Evolutionary conservation across 768 basidiomycete genomes (phyloP).

Genomic region (Tricholoma hemisulphureum): DNA sequence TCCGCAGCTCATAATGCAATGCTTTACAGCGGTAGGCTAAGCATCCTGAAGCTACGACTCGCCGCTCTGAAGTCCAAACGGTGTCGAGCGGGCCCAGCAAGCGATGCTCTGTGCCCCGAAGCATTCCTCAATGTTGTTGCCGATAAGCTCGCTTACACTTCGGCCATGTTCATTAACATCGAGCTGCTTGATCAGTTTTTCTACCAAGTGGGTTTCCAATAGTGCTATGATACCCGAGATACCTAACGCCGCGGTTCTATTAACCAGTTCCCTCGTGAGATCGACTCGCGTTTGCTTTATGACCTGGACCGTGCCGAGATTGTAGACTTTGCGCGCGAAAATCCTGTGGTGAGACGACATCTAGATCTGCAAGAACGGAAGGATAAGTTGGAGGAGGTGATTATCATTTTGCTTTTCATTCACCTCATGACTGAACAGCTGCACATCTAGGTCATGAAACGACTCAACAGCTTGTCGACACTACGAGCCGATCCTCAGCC

Average conservation of each 20-base stretch:
- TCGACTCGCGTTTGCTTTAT: slow-evolving; percentile 90
- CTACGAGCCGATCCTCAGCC: slow-evolving; percentile 82
- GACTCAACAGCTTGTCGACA: slow-evolving; percentile 87
- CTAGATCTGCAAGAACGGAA: slow-evolving; percentile 95
- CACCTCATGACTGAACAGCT: not conserved
- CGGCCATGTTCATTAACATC: slow-evolving; percentile 98
- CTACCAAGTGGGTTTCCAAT: slow-evolving; percentile 70
- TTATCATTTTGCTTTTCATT: slow-evolving; percentile 4
- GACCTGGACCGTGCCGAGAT: slow-evolving; percentile 92
- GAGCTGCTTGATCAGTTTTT: slow-evolving; percentile 98
- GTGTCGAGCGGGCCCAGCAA: slow-evolving; percentile 85
- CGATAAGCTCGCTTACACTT: slow-evolving; percentile 93
- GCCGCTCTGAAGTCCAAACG: slow-evolving; percentile 85
- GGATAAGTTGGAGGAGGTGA: slow-evolving; percentile 93
- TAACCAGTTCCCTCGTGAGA: slow-evolving; percentile 90
- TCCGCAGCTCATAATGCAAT: slow-evolving; percentile 84
- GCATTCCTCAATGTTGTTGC: slow-evolving; percentile 96
- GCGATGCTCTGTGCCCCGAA: slow-evolving; percentile 90
- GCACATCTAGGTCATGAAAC: slow-evolving; percentile 79
- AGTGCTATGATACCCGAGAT: not conserved
- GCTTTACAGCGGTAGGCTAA: slow-evolving; percentile 78
- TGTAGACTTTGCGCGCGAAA: slow-evolving; percentile 90
- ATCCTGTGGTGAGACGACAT: slow-evolving; percentile 83
- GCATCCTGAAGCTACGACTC: slow-evolving; percentile 82
- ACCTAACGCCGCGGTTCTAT: not conserved